Conservation (phyloP, 2,329 filamentous ascomycete genomes). For the Hymenoscyphus albidus region DNA sequence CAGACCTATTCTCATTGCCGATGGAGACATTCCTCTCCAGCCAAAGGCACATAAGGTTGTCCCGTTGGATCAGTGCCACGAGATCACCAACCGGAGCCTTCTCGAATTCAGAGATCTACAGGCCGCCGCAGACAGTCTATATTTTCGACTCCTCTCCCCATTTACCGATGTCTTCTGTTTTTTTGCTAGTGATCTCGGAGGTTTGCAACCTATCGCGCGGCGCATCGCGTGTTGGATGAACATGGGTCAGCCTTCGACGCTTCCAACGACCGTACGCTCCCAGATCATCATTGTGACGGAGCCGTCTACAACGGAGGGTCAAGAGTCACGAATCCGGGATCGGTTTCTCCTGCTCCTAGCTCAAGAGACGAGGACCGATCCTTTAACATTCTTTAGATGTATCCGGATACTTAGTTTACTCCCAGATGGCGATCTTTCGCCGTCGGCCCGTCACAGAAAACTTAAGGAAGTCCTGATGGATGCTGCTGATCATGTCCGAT, state of each 20-base stretch:
- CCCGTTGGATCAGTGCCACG: constrained; percentile 17
- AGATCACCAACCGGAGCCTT: constrained; percentile 18
- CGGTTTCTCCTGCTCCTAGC: constrained; percentile 28
- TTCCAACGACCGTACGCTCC: constrained; percentile 23
- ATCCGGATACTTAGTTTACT: constrained; percentile 13
- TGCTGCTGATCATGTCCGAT: constrained; percentile 22
- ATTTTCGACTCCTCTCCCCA: constrained; percentile 24
- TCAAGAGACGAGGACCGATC: constrained; percentile 26
- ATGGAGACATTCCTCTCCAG: constrained; percentile 20
- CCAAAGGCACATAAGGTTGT: constrained; percentile 14
- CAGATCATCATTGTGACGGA: constrained; percentile 30
- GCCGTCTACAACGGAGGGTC: constrained; percentile 21
- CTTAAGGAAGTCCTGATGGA: constrained; percentile 27
- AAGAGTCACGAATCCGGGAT: constrained; percentile 17
- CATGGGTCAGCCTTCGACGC: constrained; percentile 17
- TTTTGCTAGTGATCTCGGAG: constrained; percentile 30
- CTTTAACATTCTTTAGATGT: no score
- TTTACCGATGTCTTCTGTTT: constrained; percentile 32
- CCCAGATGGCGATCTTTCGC: constrained; percentile 15
- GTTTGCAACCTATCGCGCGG: constrained; percentile 24
- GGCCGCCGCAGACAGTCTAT: constrained; percentile 18
- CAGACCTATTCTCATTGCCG: constrained; percentile 25
- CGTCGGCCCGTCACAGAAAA: constrained; percentile 18
- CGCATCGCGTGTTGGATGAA: constrained; percentile 25
- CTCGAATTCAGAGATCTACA: constrained; percentile 9